Conservation (phyloP, 2,329 filamentous ascomycete genomes). For the Aspergillus aculeatus region DNA sequence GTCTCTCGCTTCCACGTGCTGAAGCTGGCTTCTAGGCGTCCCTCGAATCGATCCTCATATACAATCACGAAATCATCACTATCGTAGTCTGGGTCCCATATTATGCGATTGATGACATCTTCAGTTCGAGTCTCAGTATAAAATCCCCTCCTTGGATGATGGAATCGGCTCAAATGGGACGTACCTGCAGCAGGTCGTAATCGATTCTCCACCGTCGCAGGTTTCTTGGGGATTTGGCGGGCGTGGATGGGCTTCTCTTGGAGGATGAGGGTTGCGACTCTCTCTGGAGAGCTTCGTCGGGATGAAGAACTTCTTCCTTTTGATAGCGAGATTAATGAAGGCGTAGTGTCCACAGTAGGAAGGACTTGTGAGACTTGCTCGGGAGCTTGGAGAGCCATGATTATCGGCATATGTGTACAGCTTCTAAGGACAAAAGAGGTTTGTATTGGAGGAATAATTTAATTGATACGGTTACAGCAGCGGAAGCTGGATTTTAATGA, state of each 20-base stretch:
- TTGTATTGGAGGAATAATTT: not conserved
- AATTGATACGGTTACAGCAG: not conserved
- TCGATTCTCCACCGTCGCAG: conserved; percentile 15
- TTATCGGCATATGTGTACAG: not conserved
- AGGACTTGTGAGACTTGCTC: not conserved
- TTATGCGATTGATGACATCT: conserved; percentile 48
- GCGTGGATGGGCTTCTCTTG: not conserved
- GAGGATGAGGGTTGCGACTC: not conserved
- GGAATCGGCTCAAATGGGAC: not conserved
- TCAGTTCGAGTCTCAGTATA: not conserved
- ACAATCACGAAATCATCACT: conserved; percentile 51
- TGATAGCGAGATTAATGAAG: not conserved
- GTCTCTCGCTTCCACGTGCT: conserved; percentile 54
- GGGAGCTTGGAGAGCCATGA: not conserved
- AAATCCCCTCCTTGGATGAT: conserved; percentile 28
- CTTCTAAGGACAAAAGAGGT: not conserved
- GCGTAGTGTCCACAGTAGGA: not conserved
- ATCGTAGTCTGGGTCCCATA: conserved; percentile 50
- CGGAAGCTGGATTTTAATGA: not conserved
- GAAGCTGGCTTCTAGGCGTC: conserved; percentile 48
- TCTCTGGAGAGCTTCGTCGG: not conserved
- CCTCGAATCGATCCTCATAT: conserved; percentile 55
- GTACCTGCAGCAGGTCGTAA: conserved; percentile 16
- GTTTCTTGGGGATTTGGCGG: not conserved
- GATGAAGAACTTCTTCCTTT: not conserved